Percentiles rank a stretch among this genome's conserved stretches.
These are phyloP conservation scores for Nakazawaea anatomiae DNA, from an alignment of 805 yeast species.

Conservation along the genomic window DNA sequence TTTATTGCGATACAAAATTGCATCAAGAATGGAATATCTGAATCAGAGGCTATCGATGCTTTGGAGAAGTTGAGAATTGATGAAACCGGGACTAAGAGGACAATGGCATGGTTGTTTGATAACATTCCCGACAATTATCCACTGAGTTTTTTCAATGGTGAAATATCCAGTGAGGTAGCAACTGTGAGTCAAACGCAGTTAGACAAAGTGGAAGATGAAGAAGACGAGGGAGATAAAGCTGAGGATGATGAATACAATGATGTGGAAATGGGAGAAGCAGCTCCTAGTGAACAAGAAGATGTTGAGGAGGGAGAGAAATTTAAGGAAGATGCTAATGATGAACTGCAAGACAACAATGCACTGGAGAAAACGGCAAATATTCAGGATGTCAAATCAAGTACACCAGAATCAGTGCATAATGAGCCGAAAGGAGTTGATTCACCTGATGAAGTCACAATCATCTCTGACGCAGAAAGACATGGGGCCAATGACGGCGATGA, in stretches of 20 bases:
- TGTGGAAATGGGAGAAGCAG: neutral
- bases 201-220: neutral
- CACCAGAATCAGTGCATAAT: no score
- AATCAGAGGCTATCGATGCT: constrained; percentile 3
- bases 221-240: neutral
- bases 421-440: no score
- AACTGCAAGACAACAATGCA: no score
- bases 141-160: constrained; percentile 1
- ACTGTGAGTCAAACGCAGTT: no score
- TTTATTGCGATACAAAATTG: constrained; percentile 45
- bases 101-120: constrained; percentile 12
- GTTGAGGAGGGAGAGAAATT: neutral
- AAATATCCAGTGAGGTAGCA: no score
- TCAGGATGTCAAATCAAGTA: no score
- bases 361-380: no score
- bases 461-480: no score
- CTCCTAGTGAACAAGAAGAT: neutral
- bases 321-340: no score
- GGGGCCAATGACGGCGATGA: no score
- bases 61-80: constrained; percentile 10
- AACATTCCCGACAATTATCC: constrained; percentile 11
- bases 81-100: constrained; percentile 6
- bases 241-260: neutral
- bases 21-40: constrained; percentile 5
- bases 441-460: no score